Evolutionary conservation across 129 eudicot species (phyloP).

Genomic region (Lactuca saligna): DNA sequence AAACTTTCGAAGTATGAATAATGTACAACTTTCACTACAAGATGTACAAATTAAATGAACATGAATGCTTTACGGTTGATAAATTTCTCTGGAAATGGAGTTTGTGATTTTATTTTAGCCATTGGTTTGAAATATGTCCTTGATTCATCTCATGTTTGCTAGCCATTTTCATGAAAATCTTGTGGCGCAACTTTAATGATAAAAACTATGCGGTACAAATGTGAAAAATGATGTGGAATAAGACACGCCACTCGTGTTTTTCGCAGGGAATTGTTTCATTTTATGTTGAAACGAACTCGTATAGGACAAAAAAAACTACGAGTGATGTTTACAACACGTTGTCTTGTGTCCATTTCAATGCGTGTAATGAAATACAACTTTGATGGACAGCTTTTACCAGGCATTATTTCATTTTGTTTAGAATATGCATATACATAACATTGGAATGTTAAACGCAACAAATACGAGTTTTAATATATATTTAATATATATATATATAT

Average conservation of each 20-base stretch:
- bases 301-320: not conserved
- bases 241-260: not conserved
- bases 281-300: not conserved
- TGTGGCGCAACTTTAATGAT: constrained; percentile 9
- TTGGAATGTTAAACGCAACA: too few relatives aligned
- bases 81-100: not conserved
- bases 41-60: not conserved
- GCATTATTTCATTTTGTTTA: too few relatives aligned
- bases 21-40: constrained; percentile 2
- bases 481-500: too few relatives aligned
- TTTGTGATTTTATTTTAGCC: not conserved
- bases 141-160: not conserved
- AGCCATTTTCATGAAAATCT: constrained; percentile 10
- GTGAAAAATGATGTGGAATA: not conserved
- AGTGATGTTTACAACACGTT: not conserved
- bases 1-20: not conserved
- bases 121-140: not conserved
- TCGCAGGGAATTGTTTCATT: not conserved
- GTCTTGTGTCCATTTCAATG: not conserved
- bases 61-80: not conserved
- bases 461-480: too few relatives aligned
- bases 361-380: not conserved
- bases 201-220: not conserved
- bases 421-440: too few relatives aligned
- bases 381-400: not conserved